phyloP scores from a whole-genome alignment of 768 basidiomycete species.

The Ramaria sp. region DNA sequence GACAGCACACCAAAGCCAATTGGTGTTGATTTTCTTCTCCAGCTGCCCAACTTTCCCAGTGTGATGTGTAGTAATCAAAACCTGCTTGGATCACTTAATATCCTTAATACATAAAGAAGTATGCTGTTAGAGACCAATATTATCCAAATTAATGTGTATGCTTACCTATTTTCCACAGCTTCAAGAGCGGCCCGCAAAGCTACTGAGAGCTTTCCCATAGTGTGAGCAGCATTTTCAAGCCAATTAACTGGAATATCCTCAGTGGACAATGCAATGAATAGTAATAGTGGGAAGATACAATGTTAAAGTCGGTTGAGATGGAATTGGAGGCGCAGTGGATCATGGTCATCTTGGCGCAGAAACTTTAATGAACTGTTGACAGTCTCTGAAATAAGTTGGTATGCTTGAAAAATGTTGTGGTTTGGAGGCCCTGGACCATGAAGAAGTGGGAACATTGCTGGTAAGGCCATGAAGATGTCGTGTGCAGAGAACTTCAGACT shows the following conservation, averaged over 20 bases:
- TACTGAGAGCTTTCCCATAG: neutral
- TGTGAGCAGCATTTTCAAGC: neutral
- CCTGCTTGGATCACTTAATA: neutral
- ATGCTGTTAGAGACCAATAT: neutral
- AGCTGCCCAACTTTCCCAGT: constrained; percentile 10
- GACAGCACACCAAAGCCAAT: constrained; percentile 13
- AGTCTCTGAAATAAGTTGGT: no score
- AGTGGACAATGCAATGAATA: neutral
- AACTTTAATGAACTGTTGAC: no score
- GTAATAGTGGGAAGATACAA: constrained; percentile 8
- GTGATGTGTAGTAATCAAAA: constrained; percentile 8
- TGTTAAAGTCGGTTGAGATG: constrained; percentile 8
- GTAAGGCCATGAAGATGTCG: no score
- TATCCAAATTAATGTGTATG: neutral
- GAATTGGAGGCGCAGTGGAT: constrained; percentile 13
- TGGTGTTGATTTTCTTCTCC: constrained; percentile 9
- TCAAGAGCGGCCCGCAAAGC: neutral
- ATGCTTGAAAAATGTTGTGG: no score
- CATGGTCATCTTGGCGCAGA: constrained; percentile 10
- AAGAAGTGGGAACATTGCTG: no score
- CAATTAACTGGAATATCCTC: neutral
- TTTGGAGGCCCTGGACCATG: no score
- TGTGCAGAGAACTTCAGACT: no score
- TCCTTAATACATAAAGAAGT: neutral
- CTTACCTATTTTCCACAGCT: neutral